A percentile compares a stretch with the other conserved stretches of the same genome.
phyloP scores from a whole-genome alignment of 176 grass and related monocot genomes.

The Musa schizocarpa region DNA sequence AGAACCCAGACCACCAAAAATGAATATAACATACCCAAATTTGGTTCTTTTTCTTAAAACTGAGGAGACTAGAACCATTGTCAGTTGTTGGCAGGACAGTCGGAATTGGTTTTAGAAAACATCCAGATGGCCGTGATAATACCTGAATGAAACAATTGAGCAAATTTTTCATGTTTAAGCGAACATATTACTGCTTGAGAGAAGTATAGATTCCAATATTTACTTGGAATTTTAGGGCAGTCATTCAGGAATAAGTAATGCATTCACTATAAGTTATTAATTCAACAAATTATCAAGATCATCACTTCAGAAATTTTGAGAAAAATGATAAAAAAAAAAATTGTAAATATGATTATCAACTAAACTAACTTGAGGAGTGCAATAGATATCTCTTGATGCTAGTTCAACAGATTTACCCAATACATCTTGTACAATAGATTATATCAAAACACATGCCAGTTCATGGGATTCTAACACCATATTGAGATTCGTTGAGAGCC shows the following conservation, averaged over 20 bases:
- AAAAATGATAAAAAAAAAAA: not conserved
- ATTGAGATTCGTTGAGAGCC: too few species aligned
- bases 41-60: constrained; percentile 87
- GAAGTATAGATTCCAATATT: not conserved
- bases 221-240: not conserved
- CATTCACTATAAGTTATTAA: not conserved
- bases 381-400: not conserved
- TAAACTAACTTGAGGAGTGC: not conserved
- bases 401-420: too few species aligned
- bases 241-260: not conserved
- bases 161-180: not conserved
- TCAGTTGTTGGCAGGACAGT: constrained; percentile 57
- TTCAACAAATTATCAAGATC: not conserved
- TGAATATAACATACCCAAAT: constrained; percentile 63
- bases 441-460: too few species aligned
- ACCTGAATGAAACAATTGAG: constrained; percentile 45
- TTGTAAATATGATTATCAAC: not conserved
- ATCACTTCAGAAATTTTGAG: not conserved
- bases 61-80: constrained; percentile 82
- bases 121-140: constrained; percentile 79
- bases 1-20: constrained; percentile 4
- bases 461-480: too few species aligned
- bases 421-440: too few species aligned
- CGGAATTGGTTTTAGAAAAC: constrained; percentile 88
- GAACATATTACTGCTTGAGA: not conserved